Base-by-base conservation (phyloP, 192 early-diverging fungal genomes). In the Physocladia obscura region DNA sequence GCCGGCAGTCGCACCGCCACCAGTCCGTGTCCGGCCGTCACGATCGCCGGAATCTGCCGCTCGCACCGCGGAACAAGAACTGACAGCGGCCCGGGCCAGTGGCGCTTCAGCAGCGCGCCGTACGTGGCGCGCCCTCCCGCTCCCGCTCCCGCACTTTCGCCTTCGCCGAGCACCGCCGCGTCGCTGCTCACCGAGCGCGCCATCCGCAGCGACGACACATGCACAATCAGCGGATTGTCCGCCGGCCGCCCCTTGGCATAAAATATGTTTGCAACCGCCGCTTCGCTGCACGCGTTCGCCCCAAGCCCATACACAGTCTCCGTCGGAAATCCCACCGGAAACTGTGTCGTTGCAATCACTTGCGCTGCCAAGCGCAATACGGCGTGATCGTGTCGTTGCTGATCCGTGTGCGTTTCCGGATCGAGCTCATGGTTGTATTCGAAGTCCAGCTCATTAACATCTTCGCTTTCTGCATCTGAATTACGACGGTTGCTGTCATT, bases 291-390 rank as follows among this genome's bases (percentile, higher is more conserved):
- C 3, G 96, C 96, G 60, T 96, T 94, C 57, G 93, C 91, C 5
- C 90, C 97, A 29, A 99, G 80, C 0, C 97, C 97, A 73, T 99
- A 99, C 17, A 99, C 97, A 3, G 97, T 99, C 70, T 99, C 97
- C 3, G 97, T 98, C 2, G 97, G 96, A 36, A 99, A 92, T 2
- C 90, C 94, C 19, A 99, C 87, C 30, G 86, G 84, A 13, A 24
- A 36, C 4, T 17, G n/a, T 0, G 60, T 63, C 4, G 15, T 11
- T 32, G 27, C 21, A 26, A 68, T 4, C 51, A 68, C 6, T 4
- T 15, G 17, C 21, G 65, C 65, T 3, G 65, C 65, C 22, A 68
- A 52, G 21, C 0, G 15, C n/a, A 56, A 22, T 8, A 13, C 3
- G 8, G 52, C 30, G 54, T 68, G 65, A 52, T 68, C 65, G 19